Evolutionary conservation across 2,329 filamentous ascomycete species (phyloP).

Genomic region (Aspergillus alliaceus): DNA sequence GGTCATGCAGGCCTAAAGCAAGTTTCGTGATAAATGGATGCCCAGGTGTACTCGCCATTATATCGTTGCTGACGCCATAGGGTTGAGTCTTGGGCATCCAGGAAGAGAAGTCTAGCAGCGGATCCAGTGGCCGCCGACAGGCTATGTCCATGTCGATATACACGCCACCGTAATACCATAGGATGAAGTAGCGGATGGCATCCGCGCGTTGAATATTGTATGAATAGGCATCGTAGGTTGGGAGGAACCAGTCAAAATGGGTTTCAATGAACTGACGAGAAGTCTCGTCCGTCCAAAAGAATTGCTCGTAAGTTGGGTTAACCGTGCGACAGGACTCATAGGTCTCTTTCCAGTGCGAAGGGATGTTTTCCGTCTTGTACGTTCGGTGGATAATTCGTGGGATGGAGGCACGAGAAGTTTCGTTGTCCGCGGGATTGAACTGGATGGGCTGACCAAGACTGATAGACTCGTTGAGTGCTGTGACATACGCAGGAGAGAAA

Average conservation of each 20-base stretch:
- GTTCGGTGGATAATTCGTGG: background rate
- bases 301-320: background rate
- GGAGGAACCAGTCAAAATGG: constrained; percentile 24
- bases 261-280: constrained; percentile 21
- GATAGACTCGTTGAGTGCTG: background rate
- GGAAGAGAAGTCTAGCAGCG: background rate
- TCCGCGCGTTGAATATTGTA: constrained; percentile 25
- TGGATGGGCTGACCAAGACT: background rate
- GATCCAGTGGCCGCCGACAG: constrained; percentile 1
- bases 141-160: constrained; percentile 25
- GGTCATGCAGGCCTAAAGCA: constrained; percentile 4
- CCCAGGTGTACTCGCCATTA: constrained; percentile 11
- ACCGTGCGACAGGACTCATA: background rate
- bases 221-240: constrained; percentile 22
- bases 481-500: background rate
- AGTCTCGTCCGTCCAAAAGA: constrained; percentile 23
- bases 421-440: background rate
- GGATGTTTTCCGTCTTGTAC: background rate
- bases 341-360: background rate
- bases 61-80: constrained; percentile 15
- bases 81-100: constrained; percentile 6
- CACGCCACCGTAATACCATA: constrained; percentile 25
- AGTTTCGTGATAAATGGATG: constrained; percentile 14
- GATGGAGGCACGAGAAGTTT: background rate
- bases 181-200: constrained; percentile 24